Evolutionary conservation across 2,329 filamentous ascomycete species (phyloP).

Genomic region (Karstenula rhodostoma): DNA sequence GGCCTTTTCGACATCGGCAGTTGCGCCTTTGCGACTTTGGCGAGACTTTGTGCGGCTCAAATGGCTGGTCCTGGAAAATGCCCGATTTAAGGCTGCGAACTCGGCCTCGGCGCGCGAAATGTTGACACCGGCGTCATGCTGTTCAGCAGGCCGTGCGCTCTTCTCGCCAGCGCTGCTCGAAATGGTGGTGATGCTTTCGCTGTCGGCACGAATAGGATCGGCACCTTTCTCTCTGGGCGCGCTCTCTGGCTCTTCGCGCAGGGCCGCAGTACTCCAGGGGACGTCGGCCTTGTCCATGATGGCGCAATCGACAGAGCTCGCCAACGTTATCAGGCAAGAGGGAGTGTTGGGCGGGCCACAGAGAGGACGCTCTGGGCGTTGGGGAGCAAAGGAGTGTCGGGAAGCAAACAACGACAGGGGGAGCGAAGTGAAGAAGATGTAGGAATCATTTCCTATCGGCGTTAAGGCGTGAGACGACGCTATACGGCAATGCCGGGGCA

Average conservation of each 20-base stretch:
- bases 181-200: conserved; percentile 32
- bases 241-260: conserved; percentile 33
- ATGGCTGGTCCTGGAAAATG: conserved; percentile 53
- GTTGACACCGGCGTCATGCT: conserved; percentile 57
- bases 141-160: conserved; percentile 15
- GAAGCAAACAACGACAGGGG: not conserved
- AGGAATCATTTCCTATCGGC: conserved; percentile 1
- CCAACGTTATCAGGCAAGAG: not conserved
- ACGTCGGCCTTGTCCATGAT: conserved; percentile 38
- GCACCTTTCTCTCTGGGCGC: conserved; percentile 40
- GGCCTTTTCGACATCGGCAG: conserved; percentile 67
- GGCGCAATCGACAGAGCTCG: conserved; percentile 11
- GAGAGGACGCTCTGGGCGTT: conserved; percentile 11
- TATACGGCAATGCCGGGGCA: not conserved
- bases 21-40: conserved; percentile 49
- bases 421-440: not conserved
- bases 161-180: conserved; percentile 32
- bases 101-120: conserved; percentile 74
- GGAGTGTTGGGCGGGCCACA: not conserved
- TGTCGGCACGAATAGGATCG: conserved; percentile 25
- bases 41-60: conserved; percentile 55
- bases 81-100: conserved; percentile 69
- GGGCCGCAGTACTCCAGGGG: conserved; percentile 29
- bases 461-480: conserved; percentile 6
- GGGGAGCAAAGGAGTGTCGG: not conserved